Base-by-base conservation (phyloP, 2,329 filamentous ascomycete genomes). In the Leptoxyphium fumago region DNA sequence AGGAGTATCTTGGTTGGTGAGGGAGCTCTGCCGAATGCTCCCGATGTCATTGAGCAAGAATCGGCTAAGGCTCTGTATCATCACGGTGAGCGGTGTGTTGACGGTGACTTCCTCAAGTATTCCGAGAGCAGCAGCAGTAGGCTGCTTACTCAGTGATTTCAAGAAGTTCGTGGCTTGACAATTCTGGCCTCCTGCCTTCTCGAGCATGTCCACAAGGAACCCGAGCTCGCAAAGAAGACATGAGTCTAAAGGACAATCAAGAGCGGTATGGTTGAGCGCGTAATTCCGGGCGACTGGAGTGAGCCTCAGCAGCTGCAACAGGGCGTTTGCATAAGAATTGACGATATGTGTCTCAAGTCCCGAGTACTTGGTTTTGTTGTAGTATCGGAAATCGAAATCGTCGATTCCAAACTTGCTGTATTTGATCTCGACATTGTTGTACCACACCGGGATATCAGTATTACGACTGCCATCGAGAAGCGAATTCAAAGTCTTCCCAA, bases 321-420 rank as follows among this genome's bases (percentile, higher is more conserved):
- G 73, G 0, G 91, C 76, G 55, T 98, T 98, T 44, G 88, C 85
- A 57, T 96, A 98, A 2, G 89, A 95, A 60, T 98, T 96, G 38
- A 87, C 77, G 48, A 98, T 95, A 60, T 98, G 89, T 39, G 85
- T 98, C 61, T 98, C 89, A 34, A 98, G 69, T 0, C 91, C 91
- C 9, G 91, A 94, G 58, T 86, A 94, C 18, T 70, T 72, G 1
- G 93, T 96, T 60, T 84, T 87, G 64, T 98, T 98, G 70, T 93
- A 98, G 62, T 85, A 96, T 45, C 85, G 82, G 64, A 98, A 98
- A 62, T 98, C 91, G 61, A 98, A 98, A 62, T 98, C 93, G 56
- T 96, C 89, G n/a, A 98, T 87, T 15, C 91, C 91, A 62, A 95
- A 98, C 60, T 87, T 93, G 71, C 89, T 95, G 68, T 96, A 98